Evolutionary conservation across 805 yeast species (phyloP), one percentile per base, ranked within the genome.

Genomic region (Schwanniomyces pseudopolymorphus): DNA sequence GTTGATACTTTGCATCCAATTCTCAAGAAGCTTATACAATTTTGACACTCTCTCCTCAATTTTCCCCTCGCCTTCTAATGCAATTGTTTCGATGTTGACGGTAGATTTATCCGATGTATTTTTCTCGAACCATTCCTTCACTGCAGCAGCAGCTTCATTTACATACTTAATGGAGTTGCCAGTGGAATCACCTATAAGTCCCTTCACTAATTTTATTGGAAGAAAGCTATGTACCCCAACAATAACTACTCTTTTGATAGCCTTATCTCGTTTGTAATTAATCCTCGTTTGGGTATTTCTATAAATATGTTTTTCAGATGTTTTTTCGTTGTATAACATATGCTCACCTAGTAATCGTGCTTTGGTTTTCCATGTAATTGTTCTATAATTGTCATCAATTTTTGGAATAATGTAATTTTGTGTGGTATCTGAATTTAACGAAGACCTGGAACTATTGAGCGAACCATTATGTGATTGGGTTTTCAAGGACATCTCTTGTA

Each of bases 21-120:
- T 72, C 10, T 51, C 47, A 9, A 72, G 51, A 7, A 72, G 47
- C 37, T 52, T 45, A 13, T 56, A 42, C 31, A 66, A 55, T 33
- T 57, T 51, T 7, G 57, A 55, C 4, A 60, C 67, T 36, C 75
- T 47, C 10, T 64, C 63, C 6, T 53, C 51, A 14, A 68, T 59
- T 22, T 56, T 59, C 4, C 77, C 77, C 42, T 63, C 64, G 1
- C 78, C 76, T 42, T 72, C 78, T 8, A 72, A 55, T 5, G 75
- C 68, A 28, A 72, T 69, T 0, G 72, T 61, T 35, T 65, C 63
- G 9, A 72, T 63, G 11, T 63, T 63, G 43, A 45, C 44, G 16
- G 50, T 47, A 13, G 35, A 24, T 8, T 52, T 49, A 5, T 50
- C 39, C 16, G 46, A 28, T 9, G 24, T 16, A 35, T 42, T 40